Base-by-base conservation (phyloP, 768 basidiomycete genomes). In the Suillus placidus region DNA sequence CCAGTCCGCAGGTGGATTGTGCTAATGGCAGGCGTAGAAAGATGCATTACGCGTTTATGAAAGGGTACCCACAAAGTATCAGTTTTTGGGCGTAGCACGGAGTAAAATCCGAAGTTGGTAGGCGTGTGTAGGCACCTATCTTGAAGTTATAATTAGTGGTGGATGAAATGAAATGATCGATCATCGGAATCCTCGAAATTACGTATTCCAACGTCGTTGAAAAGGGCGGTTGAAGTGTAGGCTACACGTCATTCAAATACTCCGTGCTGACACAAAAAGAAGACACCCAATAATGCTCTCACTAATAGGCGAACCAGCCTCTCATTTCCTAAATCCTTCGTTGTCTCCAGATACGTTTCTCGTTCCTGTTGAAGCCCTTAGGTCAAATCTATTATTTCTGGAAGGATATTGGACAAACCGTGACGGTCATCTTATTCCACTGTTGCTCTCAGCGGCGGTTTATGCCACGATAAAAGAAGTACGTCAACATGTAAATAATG, bases 291-390 rank as follows among this genome's bases (percentile, higher is more conserved):
- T 9, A 47, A 9, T n/a, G 18, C 7, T 54, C 52, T 6, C 32
- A 10, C 52, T 57, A 88, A 71, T 88, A 86, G 6, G 82, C 84
- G 66, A 89, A 89, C 16, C 86, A 89, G 72, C 42, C 86, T 76
- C 66, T 82, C 73, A 68, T 88, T 90, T 32, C 88, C 88, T 67
- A 81, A 77, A 63, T 91, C 88, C 38, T 79, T 82, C n/a, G 88
- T 88, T 23, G 81, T 88, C 61, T 84, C 80, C 1, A 89, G 69
- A 71, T 91, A 91, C 23, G 86, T 76, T 52, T 80, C 77, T 70
- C 82, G 84, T 71, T 88, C 82, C 87, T 88, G 69, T 35, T 26
- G 26, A 60, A 38, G 57, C 3, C 6, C 13, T 75, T 77, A 77
- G 77, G 74, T 67, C 66, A 8, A n/a, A 47, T 9, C 20, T 20